phyloP scores from a whole-genome alignment of 2,329 filamentous ascomycete genomes.

The Fusarium sp. region DNA sequence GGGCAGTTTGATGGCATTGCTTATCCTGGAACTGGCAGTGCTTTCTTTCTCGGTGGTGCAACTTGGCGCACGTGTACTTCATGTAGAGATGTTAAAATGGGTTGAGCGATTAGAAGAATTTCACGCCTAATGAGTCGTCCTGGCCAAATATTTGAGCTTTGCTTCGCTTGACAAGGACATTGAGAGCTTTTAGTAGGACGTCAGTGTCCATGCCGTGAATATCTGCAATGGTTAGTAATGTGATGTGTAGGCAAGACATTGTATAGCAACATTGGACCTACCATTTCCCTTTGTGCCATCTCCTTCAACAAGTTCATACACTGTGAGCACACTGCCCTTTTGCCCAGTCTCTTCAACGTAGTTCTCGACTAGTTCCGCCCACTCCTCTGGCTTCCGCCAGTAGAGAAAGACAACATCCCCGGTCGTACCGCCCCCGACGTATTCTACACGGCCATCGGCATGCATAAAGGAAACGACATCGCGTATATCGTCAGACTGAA shows the following conservation, averaged over 20 bases:
- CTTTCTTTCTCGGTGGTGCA: slow-evolving; percentile 10
- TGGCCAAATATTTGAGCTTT: slow-evolving; percentile 94
- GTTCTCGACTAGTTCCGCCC: slow-evolving; percentile 81
- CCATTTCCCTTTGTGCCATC: slow-evolving; percentile 80
- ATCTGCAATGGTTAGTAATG: slow-evolving; percentile 62
- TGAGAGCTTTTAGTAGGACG: slow-evolving; percentile 82
- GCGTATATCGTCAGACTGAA: slow-evolving; percentile 65
- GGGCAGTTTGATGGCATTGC: slow-evolving; percentile 19
- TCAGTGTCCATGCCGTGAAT: slow-evolving; percentile 91
- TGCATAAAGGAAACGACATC: slow-evolving; percentile 72
- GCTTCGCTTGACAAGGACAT: slow-evolving; percentile 86
- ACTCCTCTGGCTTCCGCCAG: slow-evolving; percentile 91
- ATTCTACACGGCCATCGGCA: slow-evolving; percentile 74
- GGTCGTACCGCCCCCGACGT: slow-evolving; percentile 59
- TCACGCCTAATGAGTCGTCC: slow-evolving; percentile 90
- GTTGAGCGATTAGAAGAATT: slow-evolving; percentile 82
- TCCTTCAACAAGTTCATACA: slow-evolving; percentile 93
- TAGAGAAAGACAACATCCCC: slow-evolving; percentile 76
- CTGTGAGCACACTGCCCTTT: slow-evolving; percentile 87
- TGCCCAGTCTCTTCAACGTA: slow-evolving; percentile 93
- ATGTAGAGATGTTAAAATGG: slow-evolving; percentile 38
- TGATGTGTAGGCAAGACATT: neutral
- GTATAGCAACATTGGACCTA: slow-evolving; percentile 52
- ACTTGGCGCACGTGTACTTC: slow-evolving; percentile 24
- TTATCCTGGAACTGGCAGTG: slow-evolving; percentile 25